Conservation (phyloP, 176 grass and related monocot genomes). For the Microstegium vimineum region DNA sequence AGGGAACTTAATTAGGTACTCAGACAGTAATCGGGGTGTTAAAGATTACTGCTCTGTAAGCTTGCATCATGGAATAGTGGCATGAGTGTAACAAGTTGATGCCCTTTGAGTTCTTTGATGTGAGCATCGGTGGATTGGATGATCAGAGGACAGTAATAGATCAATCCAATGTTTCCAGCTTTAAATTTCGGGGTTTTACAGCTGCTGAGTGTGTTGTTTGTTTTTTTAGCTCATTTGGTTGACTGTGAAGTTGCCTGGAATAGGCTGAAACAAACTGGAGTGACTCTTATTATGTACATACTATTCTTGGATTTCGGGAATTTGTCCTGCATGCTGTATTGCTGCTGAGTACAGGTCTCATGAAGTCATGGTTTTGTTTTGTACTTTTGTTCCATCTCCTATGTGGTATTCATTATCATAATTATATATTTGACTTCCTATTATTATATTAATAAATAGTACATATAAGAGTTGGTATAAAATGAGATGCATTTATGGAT, state of each 20-base stretch:
- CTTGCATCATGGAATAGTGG: background rate
- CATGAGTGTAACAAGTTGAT: background rate
- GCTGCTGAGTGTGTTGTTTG: background rate
- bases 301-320: background rate
- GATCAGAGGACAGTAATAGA: background rate
- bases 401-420: background rate
- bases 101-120: background rate
- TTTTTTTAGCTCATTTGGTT: background rate
- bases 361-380: background rate
- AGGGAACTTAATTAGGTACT: background rate
- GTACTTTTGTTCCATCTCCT: background rate
- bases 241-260: background rate
- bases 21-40: background rate
- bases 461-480: background rate
- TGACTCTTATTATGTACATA: background rate
- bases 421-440: constrained; percentile 6
- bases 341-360: background rate
- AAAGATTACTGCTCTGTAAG: background rate
- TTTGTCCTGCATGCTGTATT: background rate
- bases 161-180: background rate
- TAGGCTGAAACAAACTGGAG: background rate
- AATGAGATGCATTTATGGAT: background rate
- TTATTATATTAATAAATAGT: background rate
- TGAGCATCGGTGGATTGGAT: background rate
- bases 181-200: background rate